Percentiles rank a stretch among this genome's conserved stretches.
Conservation (phyloP, 805 yeast species). For the Yarrowia sp. region DNA sequence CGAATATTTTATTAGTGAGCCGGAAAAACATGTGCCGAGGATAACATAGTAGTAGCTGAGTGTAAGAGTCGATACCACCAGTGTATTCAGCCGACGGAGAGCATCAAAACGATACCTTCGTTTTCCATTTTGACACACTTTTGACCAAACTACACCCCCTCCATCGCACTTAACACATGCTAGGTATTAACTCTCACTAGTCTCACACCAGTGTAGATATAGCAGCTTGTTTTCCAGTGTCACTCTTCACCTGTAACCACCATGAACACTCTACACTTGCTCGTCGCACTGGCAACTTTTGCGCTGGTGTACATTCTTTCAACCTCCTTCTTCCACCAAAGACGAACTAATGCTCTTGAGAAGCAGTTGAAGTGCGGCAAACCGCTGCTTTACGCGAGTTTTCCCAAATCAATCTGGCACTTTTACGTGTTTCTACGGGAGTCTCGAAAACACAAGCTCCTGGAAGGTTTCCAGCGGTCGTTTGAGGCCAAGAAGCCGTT, state of each 20-base stretch:
- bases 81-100: neutral
- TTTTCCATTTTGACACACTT: too few species aligned
- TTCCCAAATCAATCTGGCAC: constrained; percentile 10
- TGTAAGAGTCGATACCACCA: neutral
- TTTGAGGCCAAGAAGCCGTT: constrained; percentile 15
- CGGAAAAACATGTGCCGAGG: too few species aligned
- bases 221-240: neutral
- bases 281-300: neutral
- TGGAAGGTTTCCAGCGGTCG: constrained; percentile 21
- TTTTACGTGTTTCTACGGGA: constrained; percentile 24
- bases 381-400: neutral
- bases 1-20: constrained; percentile 10
- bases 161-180: constrained; percentile 11
- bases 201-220: constrained; percentile 3
- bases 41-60: neutral
- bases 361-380: constrained; percentile 28
- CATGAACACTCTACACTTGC: neutral
- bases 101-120: too few species aligned
- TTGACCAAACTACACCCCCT: too few species aligned
- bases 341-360: constrained; percentile 5
- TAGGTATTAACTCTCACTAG: neutral
- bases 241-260: neutral
- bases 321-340: neutral
- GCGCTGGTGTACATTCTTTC: constrained; percentile 6
- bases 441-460: constrained; percentile 30